Evolutionary conservation across 768 basidiomycete genomes (phyloP).

Genomic region (Favolaschia claudopus): DNA sequence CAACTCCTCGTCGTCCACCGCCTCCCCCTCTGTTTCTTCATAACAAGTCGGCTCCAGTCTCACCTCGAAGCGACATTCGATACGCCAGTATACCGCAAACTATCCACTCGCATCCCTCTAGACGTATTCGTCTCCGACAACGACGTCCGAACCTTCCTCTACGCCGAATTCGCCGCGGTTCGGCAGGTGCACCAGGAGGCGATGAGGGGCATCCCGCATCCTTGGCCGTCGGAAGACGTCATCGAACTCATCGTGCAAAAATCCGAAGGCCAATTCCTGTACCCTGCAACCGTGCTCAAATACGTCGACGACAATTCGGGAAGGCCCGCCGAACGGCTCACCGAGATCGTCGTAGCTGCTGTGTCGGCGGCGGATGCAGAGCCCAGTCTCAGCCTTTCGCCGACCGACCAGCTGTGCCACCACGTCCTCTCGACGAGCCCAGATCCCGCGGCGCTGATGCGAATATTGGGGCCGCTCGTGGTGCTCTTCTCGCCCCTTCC

Average conservation of each 20-base stretch:
- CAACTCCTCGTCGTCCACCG: slow-evolving; percentile 21
- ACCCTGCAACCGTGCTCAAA: slow-evolving; percentile 23
- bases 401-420: slow-evolving; percentile 23
- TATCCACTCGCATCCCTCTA: slow-evolving; percentile 21
- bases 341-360: slow-evolving; percentile 18
- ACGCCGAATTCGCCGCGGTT: slow-evolving; percentile 23
- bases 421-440: slow-evolving; percentile 13
- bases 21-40: slow-evolving; percentile 31
- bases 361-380: background rate
- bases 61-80: slow-evolving; percentile 29
- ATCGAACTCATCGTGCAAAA: slow-evolving; percentile 20
- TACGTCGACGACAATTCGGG: slow-evolving; percentile 14
- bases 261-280: slow-evolving; percentile 24
- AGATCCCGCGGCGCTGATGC: slow-evolving; percentile 8
- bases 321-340: slow-evolving; percentile 15
- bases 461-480: slow-evolving; percentile 7
- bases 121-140: slow-evolving; percentile 29
- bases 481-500: slow-evolving; percentile 14
- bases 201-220: slow-evolving; percentile 24
- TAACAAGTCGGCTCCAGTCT: slow-evolving; percentile 30
- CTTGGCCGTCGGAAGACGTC: slow-evolving; percentile 33
- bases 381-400: background rate
- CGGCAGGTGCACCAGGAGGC: slow-evolving; percentile 17
- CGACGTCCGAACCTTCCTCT: slow-evolving; percentile 33
- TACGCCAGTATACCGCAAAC: slow-evolving; percentile 16